Evolutionary conservation across 1,139 yeast species (phyloP).

Genomic region (Lodderomyces pseudojiufengensis): DNA sequence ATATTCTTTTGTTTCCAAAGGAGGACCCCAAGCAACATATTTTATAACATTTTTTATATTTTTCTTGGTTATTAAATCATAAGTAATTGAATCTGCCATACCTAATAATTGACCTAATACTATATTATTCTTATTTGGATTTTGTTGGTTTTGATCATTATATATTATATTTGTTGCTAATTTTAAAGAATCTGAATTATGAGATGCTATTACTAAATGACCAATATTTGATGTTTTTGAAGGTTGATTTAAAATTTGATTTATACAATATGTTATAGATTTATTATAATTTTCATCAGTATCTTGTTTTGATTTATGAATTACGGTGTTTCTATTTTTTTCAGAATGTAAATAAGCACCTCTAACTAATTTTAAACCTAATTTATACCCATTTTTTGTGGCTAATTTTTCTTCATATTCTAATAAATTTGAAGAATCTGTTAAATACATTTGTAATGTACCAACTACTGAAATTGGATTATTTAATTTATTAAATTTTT

Average conservation of each 20-base stretch:
- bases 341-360: conserved; percentile 97
- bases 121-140: conserved; percentile 55
- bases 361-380: conserved; percentile 91
- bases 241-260: conserved; percentile 46
- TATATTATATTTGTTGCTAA: conserved; percentile 60
- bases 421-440: conserved; percentile 63
- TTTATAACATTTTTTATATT: conserved; percentile 78
- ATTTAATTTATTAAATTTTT: conserved; percentile 62
- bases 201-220: conserved; percentile 89
- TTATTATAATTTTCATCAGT: conserved; percentile 74
- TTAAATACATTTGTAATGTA: conserved; percentile 89
- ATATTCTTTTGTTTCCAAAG: conserved; percentile 88
- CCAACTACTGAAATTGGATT: conserved; percentile 74
- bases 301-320: conserved; percentile 71
- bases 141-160: conserved; percentile 19
- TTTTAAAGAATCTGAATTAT: conserved; percentile 76
- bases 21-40: conserved; percentile 99
- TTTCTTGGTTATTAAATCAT: conserved; percentile 61
- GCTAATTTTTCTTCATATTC: conserved; percentile 67
- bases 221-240: conserved; percentile 60
- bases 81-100: conserved; percentile 90
- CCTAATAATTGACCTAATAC: conserved; percentile 91
- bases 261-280: conserved; percentile 64
- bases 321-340: conserved; percentile 59
- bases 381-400: conserved; percentile 54